A percentile compares a stretch with the other conserved stretches of the same genome.
Conservation (phyloP, 495 filamentous ascomycete genomes). For the Lasiosphaeria ovina region DNA sequence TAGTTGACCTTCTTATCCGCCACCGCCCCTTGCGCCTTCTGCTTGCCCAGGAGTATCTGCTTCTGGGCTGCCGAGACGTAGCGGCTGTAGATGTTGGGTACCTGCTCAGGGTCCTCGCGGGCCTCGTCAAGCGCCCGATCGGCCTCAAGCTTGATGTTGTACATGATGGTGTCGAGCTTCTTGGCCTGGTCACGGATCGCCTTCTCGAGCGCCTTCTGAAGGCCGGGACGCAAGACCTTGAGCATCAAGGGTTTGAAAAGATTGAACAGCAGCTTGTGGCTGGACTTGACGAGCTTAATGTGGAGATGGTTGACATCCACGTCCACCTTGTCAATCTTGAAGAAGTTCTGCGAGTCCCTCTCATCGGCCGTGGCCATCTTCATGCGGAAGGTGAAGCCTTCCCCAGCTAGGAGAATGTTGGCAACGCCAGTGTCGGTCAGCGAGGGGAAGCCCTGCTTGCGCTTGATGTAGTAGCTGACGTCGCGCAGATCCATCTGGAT, state of each 20-base stretch:
- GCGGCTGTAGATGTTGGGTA: slow-evolving; percentile 80
- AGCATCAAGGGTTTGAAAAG: slow-evolving; percentile 88
- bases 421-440: slow-evolving; percentile 86
- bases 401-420: slow-evolving; percentile 85
- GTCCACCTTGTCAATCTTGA: slow-evolving; percentile 88
- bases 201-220: slow-evolving; percentile 86
- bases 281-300: slow-evolving; percentile 90
- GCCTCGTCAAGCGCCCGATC: slow-evolving; percentile 66
- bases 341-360: slow-evolving; percentile 74
- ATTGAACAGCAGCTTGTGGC: slow-evolving; percentile 86
- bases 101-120: slow-evolving; percentile 69
- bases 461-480: slow-evolving; percentile 92
- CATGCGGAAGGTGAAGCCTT: slow-evolving; percentile 89
- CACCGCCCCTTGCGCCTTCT: slow-evolving; percentile 60
- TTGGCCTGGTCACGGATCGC: slow-evolving; percentile 76
- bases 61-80: slow-evolving; percentile 77
- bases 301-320: slow-evolving; percentile 82
- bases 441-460: slow-evolving; percentile 91
- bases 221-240: slow-evolving; percentile 74
- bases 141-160: slow-evolving; percentile 77
- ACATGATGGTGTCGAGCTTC: slow-evolving; percentile 66
- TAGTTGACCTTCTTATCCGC: slow-evolving; percentile 82
- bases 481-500: slow-evolving; percentile 86
- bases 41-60: slow-evolving; percentile 67
- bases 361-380: slow-evolving; percentile 79